Evolutionary conservation across 768 basidiomycete species (phyloP).

Genomic region (Pleurotus tuber-regium): DNA sequence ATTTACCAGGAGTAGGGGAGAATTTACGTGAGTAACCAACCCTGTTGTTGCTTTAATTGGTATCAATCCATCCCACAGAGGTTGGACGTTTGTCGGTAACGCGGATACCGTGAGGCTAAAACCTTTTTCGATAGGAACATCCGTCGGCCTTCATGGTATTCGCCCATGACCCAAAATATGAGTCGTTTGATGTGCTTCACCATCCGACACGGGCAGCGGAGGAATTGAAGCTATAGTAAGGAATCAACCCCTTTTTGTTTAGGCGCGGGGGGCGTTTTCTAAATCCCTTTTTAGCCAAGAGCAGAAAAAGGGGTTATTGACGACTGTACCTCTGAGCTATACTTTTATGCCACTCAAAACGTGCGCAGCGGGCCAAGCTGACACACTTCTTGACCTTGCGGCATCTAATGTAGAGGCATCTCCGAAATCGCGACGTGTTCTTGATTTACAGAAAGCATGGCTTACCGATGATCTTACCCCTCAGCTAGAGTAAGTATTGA

Average conservation of each 20-base stretch:
- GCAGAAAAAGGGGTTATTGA: constrained; percentile 1
- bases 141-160: neutral
- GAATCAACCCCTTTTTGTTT: neutral
- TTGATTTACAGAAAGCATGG: neutral
- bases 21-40: neutral
- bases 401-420: neutral
- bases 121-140: neutral
- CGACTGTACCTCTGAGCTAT: neutral
- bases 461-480: neutral
- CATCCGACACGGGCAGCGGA: neutral
- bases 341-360: constrained; percentile 3
- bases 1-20: constrained; percentile 10
- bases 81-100: neutral
- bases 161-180: neutral
- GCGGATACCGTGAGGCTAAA: neutral
- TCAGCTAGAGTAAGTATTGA: neutral
- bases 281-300: neutral
- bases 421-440: neutral
- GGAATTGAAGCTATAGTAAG: neutral
- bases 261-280: neutral
- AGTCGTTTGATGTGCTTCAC: neutral
- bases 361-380: neutral
- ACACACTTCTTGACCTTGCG: neutral
- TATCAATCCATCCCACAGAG: too few relatives aligned
- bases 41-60: too few relatives aligned